Percentiles rank a stretch among this genome's conserved stretches.
Conservation (phyloP, 352 stramenopile genomes). For the Phytophthora pluvialis region DNA sequence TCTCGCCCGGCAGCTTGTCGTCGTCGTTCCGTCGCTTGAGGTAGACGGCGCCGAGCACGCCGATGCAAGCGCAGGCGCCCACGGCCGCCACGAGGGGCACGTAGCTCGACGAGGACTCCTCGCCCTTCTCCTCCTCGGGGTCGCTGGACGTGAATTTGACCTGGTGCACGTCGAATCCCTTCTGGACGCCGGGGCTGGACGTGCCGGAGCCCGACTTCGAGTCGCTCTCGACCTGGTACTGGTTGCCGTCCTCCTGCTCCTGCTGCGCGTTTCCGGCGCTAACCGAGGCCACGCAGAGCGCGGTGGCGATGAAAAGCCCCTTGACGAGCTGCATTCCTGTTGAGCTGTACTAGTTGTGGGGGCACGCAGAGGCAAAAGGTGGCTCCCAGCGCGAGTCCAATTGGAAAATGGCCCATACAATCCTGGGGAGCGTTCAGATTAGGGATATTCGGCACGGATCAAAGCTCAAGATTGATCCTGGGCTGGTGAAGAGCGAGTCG, state of each 20-base stretch:
- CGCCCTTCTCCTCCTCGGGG: constrained; percentile 12
- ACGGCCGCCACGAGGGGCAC: constrained; percentile 40
- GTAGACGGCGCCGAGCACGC: constrained; percentile 55
- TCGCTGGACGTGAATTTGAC: constrained; percentile 52
- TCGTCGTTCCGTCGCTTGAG: constrained; percentile 62
- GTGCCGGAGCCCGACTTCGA: constrained; percentile 11
- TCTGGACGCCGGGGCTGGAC: neutral
- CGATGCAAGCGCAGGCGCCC: constrained; percentile 56
- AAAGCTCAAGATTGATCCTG: constrained; percentile 37
- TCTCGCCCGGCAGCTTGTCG: constrained; percentile 56
- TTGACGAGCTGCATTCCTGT: constrained; percentile 39
- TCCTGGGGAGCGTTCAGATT: constrained; percentile 16
- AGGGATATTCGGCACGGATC: constrained; percentile 32
- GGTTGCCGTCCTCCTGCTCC: constrained; percentile 9
- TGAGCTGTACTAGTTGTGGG: constrained; percentile 1
- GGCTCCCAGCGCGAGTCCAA: constrained; percentile 26
- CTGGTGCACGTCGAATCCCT: constrained; percentile 46
- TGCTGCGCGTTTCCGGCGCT: constrained; percentile 20
- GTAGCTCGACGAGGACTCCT: constrained; percentile 11
- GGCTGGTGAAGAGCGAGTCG: constrained; percentile 19
- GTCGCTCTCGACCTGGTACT: constrained; percentile 3
- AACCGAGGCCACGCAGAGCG: constrained; percentile 26
- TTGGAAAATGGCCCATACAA: constrained; percentile 30
- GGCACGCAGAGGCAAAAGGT: constrained; percentile 6
- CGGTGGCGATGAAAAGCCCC: constrained; percentile 31